Evolutionary conservation across 805 yeast genomes (phyloP), one percentile per base, ranked within the genome.

Genomic region (Wickerhamomyces queroliae): DNA sequence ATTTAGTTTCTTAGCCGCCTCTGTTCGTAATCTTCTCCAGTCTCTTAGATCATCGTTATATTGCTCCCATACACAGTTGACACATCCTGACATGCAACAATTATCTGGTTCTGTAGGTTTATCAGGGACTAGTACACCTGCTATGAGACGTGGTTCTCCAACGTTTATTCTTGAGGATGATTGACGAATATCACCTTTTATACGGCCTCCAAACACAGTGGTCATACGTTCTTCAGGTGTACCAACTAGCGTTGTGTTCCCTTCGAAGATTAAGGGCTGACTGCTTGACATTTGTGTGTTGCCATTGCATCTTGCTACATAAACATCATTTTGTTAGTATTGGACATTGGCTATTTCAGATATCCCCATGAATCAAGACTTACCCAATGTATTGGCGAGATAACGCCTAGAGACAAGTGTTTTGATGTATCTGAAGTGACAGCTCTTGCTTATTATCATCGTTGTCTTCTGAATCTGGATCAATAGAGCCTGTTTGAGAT

Each of bases 81-180:
- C 80, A 61, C 99, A 91, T 1, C 99, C 99, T 42, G 93, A 81
- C 95, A 89, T 89, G 61, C 99, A 91, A 60, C 99, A 91, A 59
- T 91, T 89, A 50, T 90, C 95, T 2, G 98, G 98, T 50, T 87
- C 96, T 5, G 64, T 67, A 0, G 99, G 98, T 55, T 72, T 74
- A n/a, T 74, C 77, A 3, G 96, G 96, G 0, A 91, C 95, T 7
- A 56, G 59, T 0, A 93, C 67, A 0, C 97, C 97, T 0, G 73
- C 80, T 23, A 66, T 59, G 11, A 38, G 15, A 16, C 53, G 43
- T n/a, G 53, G 47, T 18, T 45, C 34, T 5, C 48, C 46, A 5
- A 36, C 47, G 11, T 41, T 46, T 25, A 40, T 40, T 33, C 72
- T 51, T 27, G 67, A 62, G 0, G 69, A 58, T 3, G 69, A 58